Evolutionary conservation across 495 filamentous ascomycete genomes (phyloP), one percentile per base, ranked within the genome.

Genomic region (Penicillium atrosanguineum): DNA sequence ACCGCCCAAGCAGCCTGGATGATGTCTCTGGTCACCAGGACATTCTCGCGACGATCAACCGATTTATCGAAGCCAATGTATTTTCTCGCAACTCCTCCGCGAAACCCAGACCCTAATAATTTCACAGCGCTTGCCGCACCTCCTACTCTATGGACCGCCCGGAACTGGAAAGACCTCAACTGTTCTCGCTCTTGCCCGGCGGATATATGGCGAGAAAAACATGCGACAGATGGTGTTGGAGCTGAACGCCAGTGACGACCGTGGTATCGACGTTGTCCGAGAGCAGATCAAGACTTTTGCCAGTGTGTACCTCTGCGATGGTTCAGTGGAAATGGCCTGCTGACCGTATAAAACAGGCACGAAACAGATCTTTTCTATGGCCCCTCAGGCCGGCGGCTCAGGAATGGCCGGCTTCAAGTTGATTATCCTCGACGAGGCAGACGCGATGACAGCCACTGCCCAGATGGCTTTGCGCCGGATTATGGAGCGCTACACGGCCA

Each of bases 241-340:
- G 67, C 81, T 98, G 50, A 98, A 98, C 69, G 94, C 94, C 31
- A 95, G 89, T 55, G 94, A 98, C 63, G 94, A 98, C 64, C 81
- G 94, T 74, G 94, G 94, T 62, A 99, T 99, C 72, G 95, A 99
- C 56, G 94, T 99, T 6, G 94, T 99, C 41, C 83, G 93, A 53
- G 95, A 99, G 70, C 95, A 97, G 70, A 97, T 99, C 77, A 97
- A 97, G 77, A 99, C 95, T 1, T 99, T 97, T 71, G 91, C 90
- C 25, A 95, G 88, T 62, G 81, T 75, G 58, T 69, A 9, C 8
- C 5, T 25, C 15, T 37, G 23, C 28, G 9, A 4, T 4, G 45
- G 15, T 7, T 46, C 5, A 2, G 4, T 4, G 14, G 28, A 16
- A 18, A 42, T 9, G 14, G 19, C 48, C 77, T 77, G 55, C 85